Conservation (phyloP, 2,329 filamentous ascomycete genomes). For the Atkinsonella hypoxylon region DNA sequence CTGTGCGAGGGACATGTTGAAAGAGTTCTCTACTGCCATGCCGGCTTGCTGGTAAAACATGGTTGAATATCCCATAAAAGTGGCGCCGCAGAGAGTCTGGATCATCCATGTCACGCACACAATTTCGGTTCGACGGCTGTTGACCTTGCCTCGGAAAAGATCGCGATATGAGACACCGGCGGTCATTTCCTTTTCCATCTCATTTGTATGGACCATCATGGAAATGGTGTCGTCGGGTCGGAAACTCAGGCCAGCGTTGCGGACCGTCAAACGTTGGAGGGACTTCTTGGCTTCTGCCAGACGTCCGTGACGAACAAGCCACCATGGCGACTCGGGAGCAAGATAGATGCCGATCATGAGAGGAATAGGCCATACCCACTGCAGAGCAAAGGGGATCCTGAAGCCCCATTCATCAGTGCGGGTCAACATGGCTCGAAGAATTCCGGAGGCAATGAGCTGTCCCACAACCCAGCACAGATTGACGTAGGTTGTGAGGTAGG, state of each 20-base stretch:
- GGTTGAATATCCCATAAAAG: constrained; percentile 47
- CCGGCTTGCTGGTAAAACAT: constrained; percentile 34
- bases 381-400: constrained; percentile 35
- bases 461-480: constrained; percentile 40
- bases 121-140: constrained; percentile 34
- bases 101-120: constrained; percentile 31
- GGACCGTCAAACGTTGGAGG: constrained; percentile 26
- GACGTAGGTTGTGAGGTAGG: constrained; percentile 35
- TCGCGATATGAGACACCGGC: constrained; percentile 31
- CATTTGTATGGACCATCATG: constrained; percentile 40
- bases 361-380: constrained; percentile 37
- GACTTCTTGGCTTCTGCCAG: constrained; percentile 27
- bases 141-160: constrained; percentile 31
- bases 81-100: constrained; percentile 27
- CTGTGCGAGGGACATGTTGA: constrained; percentile 28
- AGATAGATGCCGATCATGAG: constrained; percentile 29
- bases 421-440: constrained; percentile 27
- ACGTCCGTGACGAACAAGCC: constrained; percentile 30
- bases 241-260: constrained; percentile 23
- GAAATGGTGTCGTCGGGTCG: constrained; percentile 32
- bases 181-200: constrained; percentile 29
- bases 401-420: constrained; percentile 30
- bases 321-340: constrained; percentile 39
- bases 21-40: constrained; percentile 24
- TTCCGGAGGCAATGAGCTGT: constrained; percentile 32